Evolutionary conservation across 176 grass and related monocot species (phyloP).

Genomic region (Triticum dicoccoides): DNA sequence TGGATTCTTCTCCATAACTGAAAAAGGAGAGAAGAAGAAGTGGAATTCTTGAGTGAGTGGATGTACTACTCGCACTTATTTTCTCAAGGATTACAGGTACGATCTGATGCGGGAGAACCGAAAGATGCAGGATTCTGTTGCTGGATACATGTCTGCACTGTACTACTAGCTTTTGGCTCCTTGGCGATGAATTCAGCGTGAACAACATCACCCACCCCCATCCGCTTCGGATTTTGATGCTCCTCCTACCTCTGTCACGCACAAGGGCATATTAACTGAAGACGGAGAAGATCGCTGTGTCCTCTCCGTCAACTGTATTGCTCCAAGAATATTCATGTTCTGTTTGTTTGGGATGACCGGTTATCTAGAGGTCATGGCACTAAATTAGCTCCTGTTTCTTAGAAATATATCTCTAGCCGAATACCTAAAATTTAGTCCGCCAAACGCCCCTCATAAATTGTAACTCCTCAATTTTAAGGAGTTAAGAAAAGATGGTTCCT

Average conservation of each 20-base stretch:
- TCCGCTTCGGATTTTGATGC: conserved; percentile 38
- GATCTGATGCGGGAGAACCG: background rate
- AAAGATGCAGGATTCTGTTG: conserved; percentile 27
- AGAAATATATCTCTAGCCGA: too few relatives aligned
- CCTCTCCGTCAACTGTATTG: background rate
- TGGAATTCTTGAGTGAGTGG: background rate
- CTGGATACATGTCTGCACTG: conserved; percentile 27
- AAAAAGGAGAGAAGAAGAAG: conserved; percentile 7
- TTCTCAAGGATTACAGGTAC: background rate
- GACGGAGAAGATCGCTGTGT: background rate
- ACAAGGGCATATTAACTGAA: conserved; percentile 11
- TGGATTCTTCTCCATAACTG: conserved; percentile 1
- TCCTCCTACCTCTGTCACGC: conserved; percentile 27
- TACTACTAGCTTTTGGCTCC: conserved; percentile 23
- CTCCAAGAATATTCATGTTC: background rate
- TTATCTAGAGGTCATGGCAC: background rate
- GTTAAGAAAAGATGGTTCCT: too few relatives aligned
- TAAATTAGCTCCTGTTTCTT: background rate
- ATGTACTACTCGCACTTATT: background rate
- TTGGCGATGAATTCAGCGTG: conserved; percentile 20
- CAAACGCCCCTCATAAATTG: too few relatives aligned
- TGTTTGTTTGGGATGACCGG: background rate
- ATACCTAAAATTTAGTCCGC: too few relatives aligned
- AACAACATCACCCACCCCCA: conserved; percentile 9
- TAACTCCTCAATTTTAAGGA: too few relatives aligned